Evolutionary conservation across 139 green algal genomes (phyloP), one percentile per base, ranked within the genome.

Genomic region (Chlorella sp.): DNA sequence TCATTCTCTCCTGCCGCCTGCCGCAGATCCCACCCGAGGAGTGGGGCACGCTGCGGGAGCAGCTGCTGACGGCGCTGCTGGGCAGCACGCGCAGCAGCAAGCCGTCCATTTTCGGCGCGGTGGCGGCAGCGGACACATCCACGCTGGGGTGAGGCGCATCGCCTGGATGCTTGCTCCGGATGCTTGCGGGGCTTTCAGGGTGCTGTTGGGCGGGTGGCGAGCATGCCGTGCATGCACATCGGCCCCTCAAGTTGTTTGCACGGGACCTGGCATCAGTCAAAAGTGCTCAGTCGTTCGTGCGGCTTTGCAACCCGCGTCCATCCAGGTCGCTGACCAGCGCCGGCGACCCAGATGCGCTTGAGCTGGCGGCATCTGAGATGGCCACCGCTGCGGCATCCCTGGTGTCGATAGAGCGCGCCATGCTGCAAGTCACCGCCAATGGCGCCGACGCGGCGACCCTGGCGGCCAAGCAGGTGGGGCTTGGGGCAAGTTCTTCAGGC

Each of bases 291-390:
- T 68, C n/a, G 6, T 68, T 32, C 60, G 30, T 32, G 11, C 60
- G 30, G 6, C 60, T 68, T 32, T 68, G 30, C 20, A 32, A 20
- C 16, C 43, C 40, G 30, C 16, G 6, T 20, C 2, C 24, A 24
- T 48, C 93, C 38, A 89, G 32, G 56, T 87, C 34, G 0, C 69
- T 89, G 13, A 69, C 83, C 8, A 64, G 65, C 73, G 80, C 88
- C 73, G 90, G 83, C 14, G 93, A 94, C 54, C 92, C 95, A 6
- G 87, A 89, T 32, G 86, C 87, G 16, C 90, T 98, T 80, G 95
- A 98, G 89, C 84, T 93, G 51, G 94, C 96, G 26, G 96, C 95
- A 14, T 91, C 91, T 28, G 95, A 98, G 82, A 97, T 98, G 92
- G 90, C 92, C 0, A 81, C 93, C 56, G 95, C 95, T 40, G 96